Percentiles rank a stretch among this genome's conserved stretches.
phyloP scores from a whole-genome alignment of 2,329 filamentous ascomycete species.

The Pyricularia sp. region DNA sequence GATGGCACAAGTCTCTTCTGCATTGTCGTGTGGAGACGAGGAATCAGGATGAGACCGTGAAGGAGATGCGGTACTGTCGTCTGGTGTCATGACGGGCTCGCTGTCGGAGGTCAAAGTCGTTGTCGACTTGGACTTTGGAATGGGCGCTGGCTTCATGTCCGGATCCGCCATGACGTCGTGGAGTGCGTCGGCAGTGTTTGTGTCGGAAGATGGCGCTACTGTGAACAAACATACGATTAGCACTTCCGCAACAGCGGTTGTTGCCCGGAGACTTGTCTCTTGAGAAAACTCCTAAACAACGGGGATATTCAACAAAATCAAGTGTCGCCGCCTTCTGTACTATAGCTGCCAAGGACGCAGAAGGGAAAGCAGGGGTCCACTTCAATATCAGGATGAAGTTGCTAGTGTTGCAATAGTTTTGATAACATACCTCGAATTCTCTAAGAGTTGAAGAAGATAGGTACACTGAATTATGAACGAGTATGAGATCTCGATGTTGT shows the following conservation, averaged over 20 bases:
- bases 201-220: background rate
- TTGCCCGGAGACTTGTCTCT: background rate
- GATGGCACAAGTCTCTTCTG: slow-evolving; percentile 7
- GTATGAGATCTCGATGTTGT: background rate
- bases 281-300: background rate
- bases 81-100: slow-evolving; percentile 27
- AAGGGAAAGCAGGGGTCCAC: background rate
- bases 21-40: slow-evolving; percentile 30
- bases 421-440: background rate
- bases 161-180: slow-evolving; percentile 24
- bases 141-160: slow-evolving; percentile 14
- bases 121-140: slow-evolving; percentile 25
- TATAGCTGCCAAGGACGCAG: background rate
- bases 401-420: background rate
- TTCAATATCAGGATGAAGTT: background rate
- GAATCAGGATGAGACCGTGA: slow-evolving; percentile 10
- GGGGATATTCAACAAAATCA: background rate
- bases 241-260: background rate
- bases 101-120: slow-evolving; percentile 25
- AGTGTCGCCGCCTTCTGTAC: background rate
- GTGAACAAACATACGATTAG: background rate
- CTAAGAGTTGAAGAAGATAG: background rate
- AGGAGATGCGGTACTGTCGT: slow-evolving; percentile 27
- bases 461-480: background rate
- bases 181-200: background rate